These are phyloP conservation scores for Gonapodya sp. DNA, from an alignment of 192 early-diverging fungal genomes.

Conservation along the genomic window DNA sequence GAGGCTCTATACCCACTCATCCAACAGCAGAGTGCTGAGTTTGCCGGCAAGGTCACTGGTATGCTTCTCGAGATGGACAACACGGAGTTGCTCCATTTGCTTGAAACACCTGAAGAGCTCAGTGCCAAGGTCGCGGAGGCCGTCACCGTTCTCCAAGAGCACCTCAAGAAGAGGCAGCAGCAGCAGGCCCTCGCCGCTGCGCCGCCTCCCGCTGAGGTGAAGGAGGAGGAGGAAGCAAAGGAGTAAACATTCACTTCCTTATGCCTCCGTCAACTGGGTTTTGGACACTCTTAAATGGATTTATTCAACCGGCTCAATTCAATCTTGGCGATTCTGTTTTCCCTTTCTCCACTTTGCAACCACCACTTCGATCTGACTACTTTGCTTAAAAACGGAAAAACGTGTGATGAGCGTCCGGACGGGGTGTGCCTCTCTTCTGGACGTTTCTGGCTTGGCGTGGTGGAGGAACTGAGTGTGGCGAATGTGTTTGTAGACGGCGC, in stretches of 20 bases:
- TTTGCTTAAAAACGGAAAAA: neutral
- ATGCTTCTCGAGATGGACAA: constrained; percentile 99
- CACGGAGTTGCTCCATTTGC: constrained; percentile 76
- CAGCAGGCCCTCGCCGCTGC: neutral
- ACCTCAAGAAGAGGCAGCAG: constrained; percentile 22
- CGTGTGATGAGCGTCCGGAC: no score
- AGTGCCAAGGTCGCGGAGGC: constrained; percentile 78
- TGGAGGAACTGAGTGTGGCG: no score
- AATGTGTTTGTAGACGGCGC: no score
- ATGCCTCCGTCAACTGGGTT: neutral
- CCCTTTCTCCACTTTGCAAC: neutral
- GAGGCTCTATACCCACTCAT: constrained; percentile 91
- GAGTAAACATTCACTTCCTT: neutral
- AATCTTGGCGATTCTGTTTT: neutral
- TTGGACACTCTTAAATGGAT: neutral
- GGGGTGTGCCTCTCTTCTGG: no score
- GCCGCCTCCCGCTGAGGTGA: neutral
- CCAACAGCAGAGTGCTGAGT: constrained; percentile 52
- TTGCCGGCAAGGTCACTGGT: constrained; percentile 96
- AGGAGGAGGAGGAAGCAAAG: neutral
- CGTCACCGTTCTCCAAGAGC: constrained; percentile 68
- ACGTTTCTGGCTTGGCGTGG: no score
- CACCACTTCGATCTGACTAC: neutral
- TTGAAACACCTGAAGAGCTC: constrained; percentile 75
- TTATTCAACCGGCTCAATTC: neutral